A percentile compares a stretch with the other conserved stretches of the same genome.
Evolutionary conservation across 208 protist genomes (phyloP).

Genomic region (Trypanosoma avium): DNA sequence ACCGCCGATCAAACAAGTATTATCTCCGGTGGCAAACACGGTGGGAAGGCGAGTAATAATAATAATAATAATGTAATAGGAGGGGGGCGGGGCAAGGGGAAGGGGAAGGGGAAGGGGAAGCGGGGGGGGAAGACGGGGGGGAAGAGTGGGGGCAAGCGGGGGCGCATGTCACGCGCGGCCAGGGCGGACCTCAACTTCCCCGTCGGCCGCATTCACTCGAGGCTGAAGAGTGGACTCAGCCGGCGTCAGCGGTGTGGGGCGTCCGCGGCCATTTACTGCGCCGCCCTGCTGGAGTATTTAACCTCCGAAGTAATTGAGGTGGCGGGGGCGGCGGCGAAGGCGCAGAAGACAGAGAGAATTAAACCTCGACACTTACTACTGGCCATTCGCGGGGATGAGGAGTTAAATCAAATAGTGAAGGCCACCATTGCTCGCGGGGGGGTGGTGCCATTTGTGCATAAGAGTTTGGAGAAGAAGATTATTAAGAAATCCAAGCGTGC

Average conservation of each 20-base stretch:
- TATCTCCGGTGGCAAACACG: slow-evolving; percentile 85
- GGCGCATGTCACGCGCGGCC: slow-evolving; percentile 84
- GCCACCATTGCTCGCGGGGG: slow-evolving; percentile 89
- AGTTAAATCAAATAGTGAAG: slow-evolving; percentile 98
- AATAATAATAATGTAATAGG: too few species aligned
- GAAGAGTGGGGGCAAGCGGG: slow-evolving; percentile 82
- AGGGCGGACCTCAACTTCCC: slow-evolving; percentile 95
- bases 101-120: slow-evolving; percentile 88
- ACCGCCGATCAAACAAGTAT: slow-evolving; percentile 86
- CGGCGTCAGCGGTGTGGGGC: slow-evolving; percentile 95
- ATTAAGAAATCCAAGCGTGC: slow-evolving; percentile 91
- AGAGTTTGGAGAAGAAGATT: slow-evolving; percentile 89
- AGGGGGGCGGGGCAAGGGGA: slow-evolving; percentile 59
- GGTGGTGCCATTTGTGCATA: slow-evolving; percentile 89
- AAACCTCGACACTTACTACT: slow-evolving; percentile 98
- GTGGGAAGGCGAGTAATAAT: slow-evolving; percentile 82
- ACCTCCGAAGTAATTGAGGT: slow-evolving; percentile 99
- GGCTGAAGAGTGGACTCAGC: slow-evolving; percentile 95
- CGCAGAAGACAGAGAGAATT: slow-evolving; percentile 98
- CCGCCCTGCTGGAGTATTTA: slow-evolving; percentile 99
- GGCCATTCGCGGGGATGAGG: slow-evolving; percentile 98
- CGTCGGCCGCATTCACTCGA: slow-evolving; percentile 98
- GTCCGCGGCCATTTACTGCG: slow-evolving; percentile 97
- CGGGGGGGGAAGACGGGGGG: slow-evolving; percentile 88
- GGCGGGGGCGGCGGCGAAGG: slow-evolving; percentile 96